Conservation (phyloP, 129 eudicot species). For the Artemisia annua region DNA sequence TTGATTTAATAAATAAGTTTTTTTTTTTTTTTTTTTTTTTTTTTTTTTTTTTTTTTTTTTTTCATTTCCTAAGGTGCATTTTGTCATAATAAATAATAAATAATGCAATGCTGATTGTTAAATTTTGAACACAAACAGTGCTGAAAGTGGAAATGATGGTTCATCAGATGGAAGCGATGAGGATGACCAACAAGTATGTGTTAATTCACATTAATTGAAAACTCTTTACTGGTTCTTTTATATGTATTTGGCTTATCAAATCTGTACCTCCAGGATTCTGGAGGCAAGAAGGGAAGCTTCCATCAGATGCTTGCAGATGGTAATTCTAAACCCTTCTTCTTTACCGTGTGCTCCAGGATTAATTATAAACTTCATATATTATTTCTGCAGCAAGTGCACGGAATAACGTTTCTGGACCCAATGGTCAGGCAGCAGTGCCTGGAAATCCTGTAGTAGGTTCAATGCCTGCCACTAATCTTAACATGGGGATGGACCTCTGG, state of each 20-base stretch:
- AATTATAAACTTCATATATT: background rate
- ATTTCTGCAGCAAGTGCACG: slow-evolving; percentile 63
- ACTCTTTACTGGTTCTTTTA: background rate
- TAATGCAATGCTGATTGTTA: background rate
- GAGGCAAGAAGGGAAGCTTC: slow-evolving; percentile 89
- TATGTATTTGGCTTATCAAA: background rate
- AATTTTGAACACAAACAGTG: slow-evolving; percentile 1
- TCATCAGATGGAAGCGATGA: slow-evolving; percentile 15
- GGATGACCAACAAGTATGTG: slow-evolving; percentile 9
- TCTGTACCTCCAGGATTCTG: slow-evolving; percentile 48
- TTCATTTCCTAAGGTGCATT: no score
- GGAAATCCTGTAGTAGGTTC: slow-evolving; percentile 45
- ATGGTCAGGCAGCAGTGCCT: slow-evolving; percentile 54
- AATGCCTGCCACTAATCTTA: slow-evolving; percentile 68
- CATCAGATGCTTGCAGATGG: slow-evolving; percentile 97
- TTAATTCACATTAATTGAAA: background rate
- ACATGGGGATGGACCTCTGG: slow-evolving; percentile 98
- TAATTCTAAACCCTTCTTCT: slow-evolving; percentile 23
- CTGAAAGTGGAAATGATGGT: slow-evolving; percentile 17
- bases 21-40: background rate
- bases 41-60: background rate
- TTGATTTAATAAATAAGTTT: slow-evolving; percentile 1
- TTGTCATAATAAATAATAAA: no score
- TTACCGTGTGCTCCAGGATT: background rate
- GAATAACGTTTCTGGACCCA: slow-evolving; percentile 37